Evolutionary conservation across 2,329 filamentous ascomycete species (phyloP).

Genomic region (Ophiostoma ulmi): DNA sequence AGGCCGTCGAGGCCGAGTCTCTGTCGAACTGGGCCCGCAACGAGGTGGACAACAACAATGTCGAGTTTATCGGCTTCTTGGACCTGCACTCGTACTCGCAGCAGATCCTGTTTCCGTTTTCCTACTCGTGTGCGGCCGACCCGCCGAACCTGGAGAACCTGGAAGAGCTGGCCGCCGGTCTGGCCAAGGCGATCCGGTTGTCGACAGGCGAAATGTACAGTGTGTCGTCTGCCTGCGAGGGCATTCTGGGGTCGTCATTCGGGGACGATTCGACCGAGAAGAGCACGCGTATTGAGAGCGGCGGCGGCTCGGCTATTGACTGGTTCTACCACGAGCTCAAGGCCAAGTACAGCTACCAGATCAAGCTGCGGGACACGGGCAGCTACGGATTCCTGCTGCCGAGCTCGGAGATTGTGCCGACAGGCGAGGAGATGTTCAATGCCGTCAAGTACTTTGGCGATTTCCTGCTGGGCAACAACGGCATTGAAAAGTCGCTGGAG

Average conservation of each 20-base stretch:
- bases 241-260: constrained; percentile 48
- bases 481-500: constrained; percentile 47
- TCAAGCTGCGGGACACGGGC: constrained; percentile 88
- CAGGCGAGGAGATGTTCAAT: constrained; percentile 79
- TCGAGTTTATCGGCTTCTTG: constrained; percentile 75
- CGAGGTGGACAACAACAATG: constrained; percentile 64
- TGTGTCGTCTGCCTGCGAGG: constrained; percentile 81
- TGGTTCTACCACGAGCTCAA: constrained; percentile 89
- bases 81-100: constrained; percentile 96
- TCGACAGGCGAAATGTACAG: constrained; percentile 70
- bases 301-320: constrained; percentile 82
- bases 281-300: constrained; percentile 61
- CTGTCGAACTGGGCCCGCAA: constrained; percentile 80
- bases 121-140: constrained; percentile 70
- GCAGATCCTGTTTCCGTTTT: constrained; percentile 87
- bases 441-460: constrained; percentile 79
- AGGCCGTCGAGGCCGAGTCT: constrained; percentile 69
- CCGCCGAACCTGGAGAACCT: constrained; percentile 89
- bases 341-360: constrained; percentile 83
- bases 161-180: constrained; percentile 79
- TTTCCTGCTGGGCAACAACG: constrained; percentile 67
- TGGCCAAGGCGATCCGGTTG: constrained; percentile 84
- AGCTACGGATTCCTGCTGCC: constrained; percentile 92
- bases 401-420: constrained; percentile 78
- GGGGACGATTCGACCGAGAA: constrained; percentile 60